Evolutionary conservation across 345 rosid genomes (phyloP).

Genomic region (Euphorbia pulcherrima): DNA sequence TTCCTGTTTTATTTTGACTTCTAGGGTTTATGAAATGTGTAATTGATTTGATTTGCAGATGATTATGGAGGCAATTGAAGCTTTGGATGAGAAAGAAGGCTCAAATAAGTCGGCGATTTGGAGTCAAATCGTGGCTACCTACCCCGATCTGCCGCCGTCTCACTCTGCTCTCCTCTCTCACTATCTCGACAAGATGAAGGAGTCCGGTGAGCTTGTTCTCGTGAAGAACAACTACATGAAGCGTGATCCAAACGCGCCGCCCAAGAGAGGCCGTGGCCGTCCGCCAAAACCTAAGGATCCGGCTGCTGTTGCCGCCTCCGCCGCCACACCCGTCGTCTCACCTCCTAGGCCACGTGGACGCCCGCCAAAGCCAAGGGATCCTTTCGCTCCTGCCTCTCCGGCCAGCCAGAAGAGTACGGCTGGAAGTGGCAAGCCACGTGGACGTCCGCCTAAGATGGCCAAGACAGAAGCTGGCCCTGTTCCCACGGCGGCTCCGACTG

Average conservation of each 20-base stretch:
- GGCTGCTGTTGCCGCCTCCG: constrained; percentile 18
- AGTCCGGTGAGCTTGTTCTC: constrained; percentile 50
- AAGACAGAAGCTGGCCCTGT: constrained; percentile 24
- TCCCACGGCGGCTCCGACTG: not conserved
- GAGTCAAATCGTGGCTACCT: constrained; percentile 53
- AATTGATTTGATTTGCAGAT: constrained; percentile 32
- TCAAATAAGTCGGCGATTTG: constrained; percentile 57
- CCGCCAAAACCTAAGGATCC: constrained; percentile 65
- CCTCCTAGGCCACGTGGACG: constrained; percentile 73
- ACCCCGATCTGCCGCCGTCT: constrained; percentile 49
- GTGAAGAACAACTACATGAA: constrained; percentile 75
- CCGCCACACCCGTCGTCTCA: constrained; percentile 19
- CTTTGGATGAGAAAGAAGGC: constrained; percentile 44
- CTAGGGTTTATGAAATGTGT: not conserved
- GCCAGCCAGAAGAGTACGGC: constrained; percentile 16
- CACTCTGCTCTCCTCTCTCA: constrained; percentile 55
- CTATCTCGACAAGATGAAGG: constrained; percentile 67
- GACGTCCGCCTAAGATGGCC: constrained; percentile 68
- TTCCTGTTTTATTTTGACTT: not conserved
- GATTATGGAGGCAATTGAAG: constrained; percentile 75
- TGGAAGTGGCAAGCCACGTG: constrained; percentile 48
- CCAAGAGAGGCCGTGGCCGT: constrained; percentile 86
- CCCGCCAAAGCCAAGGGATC: constrained; percentile 59
- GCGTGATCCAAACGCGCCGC: constrained; percentile 69
- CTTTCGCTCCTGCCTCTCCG: constrained; percentile 27